Evolutionary conservation across 768 basidiomycete species (phyloP).

Genomic region (Auriscalpium orientale): DNA sequence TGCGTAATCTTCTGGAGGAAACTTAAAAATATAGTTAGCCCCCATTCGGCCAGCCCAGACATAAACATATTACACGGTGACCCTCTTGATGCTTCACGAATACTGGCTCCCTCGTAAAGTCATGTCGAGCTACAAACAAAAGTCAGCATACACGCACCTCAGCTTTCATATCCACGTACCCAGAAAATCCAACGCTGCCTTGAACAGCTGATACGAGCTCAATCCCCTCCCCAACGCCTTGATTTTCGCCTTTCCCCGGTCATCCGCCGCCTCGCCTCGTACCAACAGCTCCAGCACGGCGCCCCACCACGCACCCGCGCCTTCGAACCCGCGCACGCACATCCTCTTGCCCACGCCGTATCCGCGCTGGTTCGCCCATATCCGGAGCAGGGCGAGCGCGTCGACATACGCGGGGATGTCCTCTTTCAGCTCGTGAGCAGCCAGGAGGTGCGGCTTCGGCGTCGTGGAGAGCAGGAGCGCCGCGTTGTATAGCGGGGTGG

Average conservation of each 20-base stretch:
- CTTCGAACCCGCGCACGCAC: conserved; percentile 66
- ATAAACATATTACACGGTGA: conserved; percentile 36
- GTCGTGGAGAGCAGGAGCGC: conserved; percentile 49
- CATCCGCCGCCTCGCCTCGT: conserved; percentile 53
- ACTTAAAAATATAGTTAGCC: conserved; percentile 32
- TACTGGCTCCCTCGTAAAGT: conserved; percentile 48
- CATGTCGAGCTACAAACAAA: conserved; percentile 50
- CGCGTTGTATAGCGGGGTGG: conserved; percentile 80
- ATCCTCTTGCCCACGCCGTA: conserved; percentile 51
- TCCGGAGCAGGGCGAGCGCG: conserved; percentile 69
- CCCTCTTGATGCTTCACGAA: conserved; percentile 53
- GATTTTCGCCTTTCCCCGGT: conserved; percentile 24
- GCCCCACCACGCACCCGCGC: conserved; percentile 61
- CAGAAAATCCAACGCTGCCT: conserved; percentile 77
- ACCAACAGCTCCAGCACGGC: conserved; percentile 53
- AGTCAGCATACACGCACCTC: too few relatives aligned
- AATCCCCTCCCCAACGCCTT: conserved; percentile 70
- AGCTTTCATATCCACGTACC: conserved; percentile 37
- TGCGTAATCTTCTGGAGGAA: conserved; percentile 47
- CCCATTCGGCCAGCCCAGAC: neutral
- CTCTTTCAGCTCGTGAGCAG: conserved; percentile 38
- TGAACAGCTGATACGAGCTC: conserved; percentile 87
- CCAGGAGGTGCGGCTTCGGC: conserved; percentile 41
- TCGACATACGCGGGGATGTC: conserved; percentile 56
- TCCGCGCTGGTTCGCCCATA: conserved; percentile 88